Percentiles rank a stretch among this genome's conserved stretches.
Evolutionary conservation across 768 basidiomycete genomes (phyloP).

Genomic region (Cystoderma amianthinum): DNA sequence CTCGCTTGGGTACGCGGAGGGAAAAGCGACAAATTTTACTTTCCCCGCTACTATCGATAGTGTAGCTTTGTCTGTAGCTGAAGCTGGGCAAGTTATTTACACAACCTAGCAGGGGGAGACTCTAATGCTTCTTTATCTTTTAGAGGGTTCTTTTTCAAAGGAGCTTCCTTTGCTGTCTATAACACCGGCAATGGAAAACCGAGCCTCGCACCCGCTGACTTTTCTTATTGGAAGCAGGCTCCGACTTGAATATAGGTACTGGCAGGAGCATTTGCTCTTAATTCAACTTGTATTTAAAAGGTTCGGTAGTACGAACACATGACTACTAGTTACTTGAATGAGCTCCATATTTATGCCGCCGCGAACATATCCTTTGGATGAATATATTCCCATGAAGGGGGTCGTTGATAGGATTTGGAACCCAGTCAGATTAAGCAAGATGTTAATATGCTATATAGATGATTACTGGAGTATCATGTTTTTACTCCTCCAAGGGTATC

Average conservation of each 20-base stretch:
- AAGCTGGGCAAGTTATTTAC: slow-evolving; percentile 20
- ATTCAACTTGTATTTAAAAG: no score
- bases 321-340: no score
- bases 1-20: slow-evolving; percentile 25
- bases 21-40: slow-evolving; percentile 11
- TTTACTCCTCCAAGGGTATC: no score
- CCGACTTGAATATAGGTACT: background rate
- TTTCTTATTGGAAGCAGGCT: slow-evolving; percentile 27
- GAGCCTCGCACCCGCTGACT: slow-evolving; percentile 24
- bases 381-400: no score
- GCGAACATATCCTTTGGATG: no score
- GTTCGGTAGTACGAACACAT: no score
- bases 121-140: background rate
- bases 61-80: slow-evolving; percentile 21
- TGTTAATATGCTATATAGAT: no score
- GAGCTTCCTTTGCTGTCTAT: slow-evolving; percentile 27
- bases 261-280: background rate
- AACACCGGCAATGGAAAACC: slow-evolving; percentile 31
- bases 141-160: slow-evolving; percentile 32
- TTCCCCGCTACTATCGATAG: slow-evolving; percentile 23
- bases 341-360: no score
- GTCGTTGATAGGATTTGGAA: no score
- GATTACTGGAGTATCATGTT: no score
- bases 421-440: no score
- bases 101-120: background rate